Evolutionary conservation across 208 protist genomes (phyloP).

Genomic region (Herpetomonas tarakana): DNA sequence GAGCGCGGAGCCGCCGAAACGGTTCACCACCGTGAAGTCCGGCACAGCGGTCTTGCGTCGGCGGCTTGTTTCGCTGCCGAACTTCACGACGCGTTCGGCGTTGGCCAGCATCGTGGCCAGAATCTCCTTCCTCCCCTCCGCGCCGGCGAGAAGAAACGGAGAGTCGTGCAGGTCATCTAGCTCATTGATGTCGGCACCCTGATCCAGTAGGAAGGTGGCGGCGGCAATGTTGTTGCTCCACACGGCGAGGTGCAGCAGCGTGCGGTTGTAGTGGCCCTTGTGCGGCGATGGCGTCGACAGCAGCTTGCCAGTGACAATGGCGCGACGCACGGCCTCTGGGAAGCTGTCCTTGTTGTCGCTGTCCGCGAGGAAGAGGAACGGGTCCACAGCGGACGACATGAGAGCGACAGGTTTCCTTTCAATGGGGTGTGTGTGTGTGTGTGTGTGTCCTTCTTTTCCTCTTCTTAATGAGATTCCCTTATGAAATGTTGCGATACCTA

Average conservation of each 20-base stretch:
- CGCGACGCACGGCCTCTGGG: background rate
- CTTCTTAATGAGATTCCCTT: too few relatives aligned
- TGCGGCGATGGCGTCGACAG: slow-evolving; percentile 18
- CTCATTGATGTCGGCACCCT: slow-evolving; percentile 45
- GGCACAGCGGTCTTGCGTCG: slow-evolving; percentile 32
- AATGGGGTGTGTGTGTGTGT: background rate
- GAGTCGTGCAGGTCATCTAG: slow-evolving; percentile 56
- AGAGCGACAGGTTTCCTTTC: too few relatives aligned
- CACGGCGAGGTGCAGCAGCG: slow-evolving; percentile 48
- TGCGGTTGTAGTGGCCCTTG: slow-evolving; percentile 29
- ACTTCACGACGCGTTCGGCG: slow-evolving; percentile 20
- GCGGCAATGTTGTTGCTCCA: slow-evolving; percentile 44
- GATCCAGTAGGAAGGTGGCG: slow-evolving; percentile 40
- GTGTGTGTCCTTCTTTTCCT: too few relatives aligned
- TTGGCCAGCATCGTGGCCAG: slow-evolving; percentile 39
- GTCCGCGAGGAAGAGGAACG: background rate
- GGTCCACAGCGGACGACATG: too few relatives aligned
- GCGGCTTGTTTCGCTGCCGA: slow-evolving; percentile 9
- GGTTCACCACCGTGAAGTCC: slow-evolving; percentile 35
- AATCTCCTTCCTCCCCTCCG: slow-evolving; percentile 45
- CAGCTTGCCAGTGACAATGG: slow-evolving; percentile 1
- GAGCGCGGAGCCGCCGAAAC: slow-evolving; percentile 32
- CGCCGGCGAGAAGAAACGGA: slow-evolving; percentile 38
- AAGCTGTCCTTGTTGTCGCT: background rate
- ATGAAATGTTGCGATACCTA: too few relatives aligned